phyloP scores from a whole-genome alignment of 1,284 basidiomycete species.

The Trichosporon sp. region DNA sequence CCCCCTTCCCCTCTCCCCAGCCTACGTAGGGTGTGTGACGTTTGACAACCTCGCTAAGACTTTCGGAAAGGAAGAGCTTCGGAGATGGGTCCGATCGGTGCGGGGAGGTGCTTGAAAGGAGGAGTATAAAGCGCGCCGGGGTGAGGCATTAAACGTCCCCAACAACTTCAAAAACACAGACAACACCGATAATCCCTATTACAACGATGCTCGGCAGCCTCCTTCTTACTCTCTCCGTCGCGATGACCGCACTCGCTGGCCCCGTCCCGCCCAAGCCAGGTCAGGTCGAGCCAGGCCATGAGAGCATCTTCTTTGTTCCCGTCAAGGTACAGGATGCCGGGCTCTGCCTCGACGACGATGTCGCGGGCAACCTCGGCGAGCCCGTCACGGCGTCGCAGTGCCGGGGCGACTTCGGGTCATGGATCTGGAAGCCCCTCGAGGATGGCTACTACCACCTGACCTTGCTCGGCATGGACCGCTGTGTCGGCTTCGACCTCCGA shows the following conservation, averaged over 20 bases:
- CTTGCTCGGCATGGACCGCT: not conserved
- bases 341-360: slow-evolving; percentile 7
- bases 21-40: not conserved
- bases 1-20: too few species aligned
- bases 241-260: not conserved
- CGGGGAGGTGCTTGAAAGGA: too few species aligned
- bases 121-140: not conserved
- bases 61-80: not conserved
- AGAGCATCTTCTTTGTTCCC: slow-evolving; percentile 19
- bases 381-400: not conserved
- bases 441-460: slow-evolving; percentile 13
- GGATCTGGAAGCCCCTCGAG: slow-evolving; percentile 4
- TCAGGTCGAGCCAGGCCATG: not conserved
- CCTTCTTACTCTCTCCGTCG: not conserved
- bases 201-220: not conserved
- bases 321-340: slow-evolving; percentile 6
- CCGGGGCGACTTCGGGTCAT: not conserved
- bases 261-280: slow-evolving; percentile 5
- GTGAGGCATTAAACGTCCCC: not conserved
- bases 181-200: not conserved
- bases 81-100: not conserved
- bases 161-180: not conserved
- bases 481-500: slow-evolving; percentile 5
- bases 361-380: not conserved
- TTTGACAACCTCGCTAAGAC: not conserved